Conservation (phyloP, 805 yeast genomes). For the Suhomyces vadensis region DNA sequence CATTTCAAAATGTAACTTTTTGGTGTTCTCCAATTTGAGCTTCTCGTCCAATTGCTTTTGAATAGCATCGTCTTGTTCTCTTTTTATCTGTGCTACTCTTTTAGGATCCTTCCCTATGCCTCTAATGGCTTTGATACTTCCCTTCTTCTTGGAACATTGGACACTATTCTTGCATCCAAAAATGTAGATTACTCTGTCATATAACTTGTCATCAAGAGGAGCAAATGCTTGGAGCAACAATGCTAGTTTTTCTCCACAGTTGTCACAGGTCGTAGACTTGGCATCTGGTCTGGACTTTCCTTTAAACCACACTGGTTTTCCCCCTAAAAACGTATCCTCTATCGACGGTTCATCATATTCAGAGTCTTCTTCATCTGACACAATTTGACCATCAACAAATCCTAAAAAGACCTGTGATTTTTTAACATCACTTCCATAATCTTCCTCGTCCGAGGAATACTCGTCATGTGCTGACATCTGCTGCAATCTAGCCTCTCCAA, state of each 20-base stretch:
- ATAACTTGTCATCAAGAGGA: constrained; percentile 67
- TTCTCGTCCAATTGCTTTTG: constrained; percentile 40
- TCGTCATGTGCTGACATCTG: constrained; percentile 46
- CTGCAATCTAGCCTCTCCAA: too few species aligned
- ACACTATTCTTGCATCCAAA: constrained; percentile 64
- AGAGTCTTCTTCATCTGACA: constrained; percentile 45
- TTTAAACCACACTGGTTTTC: constrained; percentile 65
- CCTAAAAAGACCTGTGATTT: constrained; percentile 55
- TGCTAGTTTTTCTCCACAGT: constrained; percentile 63
- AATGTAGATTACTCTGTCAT: constrained; percentile 80
- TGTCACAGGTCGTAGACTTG: constrained; percentile 58
- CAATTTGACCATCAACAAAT: constrained; percentile 58
- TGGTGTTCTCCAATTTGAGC: constrained; percentile 44
- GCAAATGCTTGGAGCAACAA: constrained; percentile 78
- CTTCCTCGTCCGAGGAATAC: constrained; percentile 57
- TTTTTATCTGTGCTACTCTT: constrained; percentile 41
- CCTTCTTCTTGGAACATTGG: constrained; percentile 65
- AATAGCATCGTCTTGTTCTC: constrained; percentile 31
- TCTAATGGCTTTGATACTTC: constrained; percentile 73
- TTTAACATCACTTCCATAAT: constrained; percentile 27
- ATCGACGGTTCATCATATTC: constrained; percentile 34
- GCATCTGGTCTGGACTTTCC: constrained; percentile 56
- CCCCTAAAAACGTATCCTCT: constrained; percentile 84
- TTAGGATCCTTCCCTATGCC: constrained; percentile 66
- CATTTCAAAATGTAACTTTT: constrained; percentile 38